Evolutionary conservation across 164 flowering plant genomes (phyloP).

Genomic region (Santalum album): DNA sequence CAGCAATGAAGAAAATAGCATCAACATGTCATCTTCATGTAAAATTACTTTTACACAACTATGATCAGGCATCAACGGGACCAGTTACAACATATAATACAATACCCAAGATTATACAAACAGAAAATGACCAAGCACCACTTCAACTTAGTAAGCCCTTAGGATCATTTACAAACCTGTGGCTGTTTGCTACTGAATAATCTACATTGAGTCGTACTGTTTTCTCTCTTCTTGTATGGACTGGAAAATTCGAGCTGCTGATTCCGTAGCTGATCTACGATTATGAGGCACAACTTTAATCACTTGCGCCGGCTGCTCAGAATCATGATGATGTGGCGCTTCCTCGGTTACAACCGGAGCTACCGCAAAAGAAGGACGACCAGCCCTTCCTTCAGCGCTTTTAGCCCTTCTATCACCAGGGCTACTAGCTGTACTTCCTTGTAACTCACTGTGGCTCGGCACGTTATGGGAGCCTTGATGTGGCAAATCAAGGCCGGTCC

Average conservation of each 20-base stretch:
- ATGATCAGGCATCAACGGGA: not conserved
- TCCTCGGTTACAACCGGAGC: slow-evolving; percentile 18
- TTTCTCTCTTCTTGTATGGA: slow-evolving; percentile 75
- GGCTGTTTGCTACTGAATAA: not conserved
- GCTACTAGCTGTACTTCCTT: slow-evolving; percentile 71
- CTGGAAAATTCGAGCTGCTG: slow-evolving; percentile 77
- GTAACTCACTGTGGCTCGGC: slow-evolving; percentile 45
- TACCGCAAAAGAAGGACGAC: slow-evolving; percentile 41
- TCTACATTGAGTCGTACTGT: slow-evolving; percentile 25
- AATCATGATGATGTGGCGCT: slow-evolving; percentile 10
- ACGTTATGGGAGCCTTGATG: not conserved
- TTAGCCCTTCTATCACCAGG: slow-evolving; percentile 24
- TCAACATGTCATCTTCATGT: too few relatives aligned
- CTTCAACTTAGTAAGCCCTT: not conserved
- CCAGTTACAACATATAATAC: not conserved
- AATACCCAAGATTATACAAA: not conserved
- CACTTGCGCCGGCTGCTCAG: slow-evolving; percentile 35
- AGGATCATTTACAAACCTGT: not conserved
- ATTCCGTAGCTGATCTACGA: slow-evolving; percentile 57
- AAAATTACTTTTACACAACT: not conserved
- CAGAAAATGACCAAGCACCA: not conserved
- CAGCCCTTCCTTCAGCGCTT: slow-evolving; percentile 12
- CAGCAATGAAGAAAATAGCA: too few relatives aligned
- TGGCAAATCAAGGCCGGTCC: slow-evolving; percentile 9
- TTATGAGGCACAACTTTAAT: slow-evolving; percentile 84